Evolutionary conservation across 139 green algal species (phyloP).

Genomic region (Pseudopediastrum boryanum): DNA sequence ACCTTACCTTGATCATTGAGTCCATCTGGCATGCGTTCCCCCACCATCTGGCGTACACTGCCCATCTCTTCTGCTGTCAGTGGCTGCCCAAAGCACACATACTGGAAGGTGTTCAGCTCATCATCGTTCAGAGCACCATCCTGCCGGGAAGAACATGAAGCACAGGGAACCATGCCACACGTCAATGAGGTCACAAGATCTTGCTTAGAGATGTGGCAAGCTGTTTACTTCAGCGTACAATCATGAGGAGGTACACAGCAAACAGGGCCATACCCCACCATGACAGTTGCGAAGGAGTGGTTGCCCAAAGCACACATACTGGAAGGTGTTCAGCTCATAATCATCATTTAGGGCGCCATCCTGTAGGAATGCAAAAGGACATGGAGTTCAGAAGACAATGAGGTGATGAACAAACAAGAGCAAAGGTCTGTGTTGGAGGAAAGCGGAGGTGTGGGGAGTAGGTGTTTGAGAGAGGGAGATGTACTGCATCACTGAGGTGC

Average conservation of each 20-base stretch:
- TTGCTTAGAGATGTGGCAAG: no score
- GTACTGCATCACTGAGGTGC: no score
- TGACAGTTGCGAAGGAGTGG: no score
- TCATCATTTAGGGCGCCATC: conserved; percentile 77
- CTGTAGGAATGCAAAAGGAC: no score
- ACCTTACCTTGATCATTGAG: conserved; percentile 37
- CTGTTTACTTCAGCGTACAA: no score
- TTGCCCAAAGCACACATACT: conserved; percentile 74
- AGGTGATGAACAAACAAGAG: no score
- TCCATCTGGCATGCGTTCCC: conserved; percentile 64
- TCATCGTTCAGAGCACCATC: conserved; percentile 77
- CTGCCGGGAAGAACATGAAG: conserved; percentile 29
- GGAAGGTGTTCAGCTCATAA: conserved; percentile 90
- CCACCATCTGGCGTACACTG: conserved; percentile 83
- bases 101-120: conserved; percentile 89
- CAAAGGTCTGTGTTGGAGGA: no score
- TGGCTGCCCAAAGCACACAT: conserved; percentile 71
- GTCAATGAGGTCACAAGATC: background rate
- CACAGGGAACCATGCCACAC: background rate
- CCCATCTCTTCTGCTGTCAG: conserved; percentile 78
- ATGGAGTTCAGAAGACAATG: no score
- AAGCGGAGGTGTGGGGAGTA: no score
- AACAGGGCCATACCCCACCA: no score
- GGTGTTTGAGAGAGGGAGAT: no score
- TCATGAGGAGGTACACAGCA: no score